Conservation (phyloP, 345 rosid species). For the Salix koriyanagi region DNA sequence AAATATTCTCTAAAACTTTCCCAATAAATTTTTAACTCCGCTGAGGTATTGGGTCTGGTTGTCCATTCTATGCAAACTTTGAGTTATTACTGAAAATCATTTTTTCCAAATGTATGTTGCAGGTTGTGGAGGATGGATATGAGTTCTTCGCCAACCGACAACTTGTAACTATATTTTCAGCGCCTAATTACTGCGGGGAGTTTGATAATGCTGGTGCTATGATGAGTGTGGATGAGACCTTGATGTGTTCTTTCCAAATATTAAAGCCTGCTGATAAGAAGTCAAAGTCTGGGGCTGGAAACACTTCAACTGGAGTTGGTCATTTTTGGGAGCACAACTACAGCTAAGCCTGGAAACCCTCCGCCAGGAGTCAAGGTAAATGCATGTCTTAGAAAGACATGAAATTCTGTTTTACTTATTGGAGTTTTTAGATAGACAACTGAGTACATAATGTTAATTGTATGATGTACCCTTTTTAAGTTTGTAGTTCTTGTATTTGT, state of each 20-base stretch:
- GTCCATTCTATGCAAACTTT: constrained; percentile 3
- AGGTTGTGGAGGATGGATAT: constrained; percentile 92
- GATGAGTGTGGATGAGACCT: constrained; percentile 74
- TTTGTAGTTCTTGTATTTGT: neutral
- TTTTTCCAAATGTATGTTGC: constrained; percentile 12
- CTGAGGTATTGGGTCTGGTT: neutral
- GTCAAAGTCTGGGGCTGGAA: constrained; percentile 24
- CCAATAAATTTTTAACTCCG: neutral
- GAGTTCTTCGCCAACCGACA: constrained; percentile 72
- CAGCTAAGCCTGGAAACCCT: constrained; percentile 42
- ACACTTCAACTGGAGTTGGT: constrained; percentile 42
- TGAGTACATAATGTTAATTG: neutral
- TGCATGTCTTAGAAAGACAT: neutral
- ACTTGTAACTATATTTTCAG: constrained; percentile 83
- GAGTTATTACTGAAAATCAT: neutral
- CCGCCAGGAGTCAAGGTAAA: constrained; percentile 54
- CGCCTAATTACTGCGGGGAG: constrained; percentile 83
- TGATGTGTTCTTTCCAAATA: constrained; percentile 83
- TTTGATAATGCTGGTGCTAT: constrained; percentile 87
- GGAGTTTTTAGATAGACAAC: neutral
- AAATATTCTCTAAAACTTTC: neutral
- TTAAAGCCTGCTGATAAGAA: constrained; percentile 59
- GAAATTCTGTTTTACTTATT: neutral
- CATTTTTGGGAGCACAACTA: constrained; percentile 46
- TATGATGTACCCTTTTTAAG: neutral